Evolutionary conservation across 139 green algal species (phyloP).

Genomic region (Closterium sp.): DNA sequence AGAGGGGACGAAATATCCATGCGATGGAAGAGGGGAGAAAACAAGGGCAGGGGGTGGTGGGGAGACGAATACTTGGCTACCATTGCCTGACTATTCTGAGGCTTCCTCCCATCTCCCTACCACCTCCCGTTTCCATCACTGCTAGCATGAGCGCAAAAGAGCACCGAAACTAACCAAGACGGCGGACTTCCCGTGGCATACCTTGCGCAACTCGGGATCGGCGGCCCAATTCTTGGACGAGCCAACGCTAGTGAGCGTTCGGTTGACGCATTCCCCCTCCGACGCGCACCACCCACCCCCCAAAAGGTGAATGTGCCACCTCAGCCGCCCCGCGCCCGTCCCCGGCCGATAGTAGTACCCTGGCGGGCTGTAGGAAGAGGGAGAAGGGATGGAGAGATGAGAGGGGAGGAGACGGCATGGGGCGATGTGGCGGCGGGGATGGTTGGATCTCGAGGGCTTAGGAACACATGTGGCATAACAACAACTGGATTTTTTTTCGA

Average conservation of each 20-base stretch:
- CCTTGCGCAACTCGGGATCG: no score
- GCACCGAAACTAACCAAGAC: no score
- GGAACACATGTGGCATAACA: no score
- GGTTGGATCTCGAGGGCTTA: background rate
- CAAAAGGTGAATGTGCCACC: background rate
- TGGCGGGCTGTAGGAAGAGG: background rate
- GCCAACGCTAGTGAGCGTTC: background rate
- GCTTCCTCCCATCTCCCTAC: no score
- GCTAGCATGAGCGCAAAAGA: no score
- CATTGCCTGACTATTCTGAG: no score
- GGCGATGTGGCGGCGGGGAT: background rate
- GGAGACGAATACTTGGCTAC: background rate
- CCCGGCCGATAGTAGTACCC: background rate
- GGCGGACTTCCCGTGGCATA: no score
- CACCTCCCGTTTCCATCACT: no score
- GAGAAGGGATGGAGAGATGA: background rate
- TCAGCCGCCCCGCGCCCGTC: background rate
- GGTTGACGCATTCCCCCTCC: background rate
- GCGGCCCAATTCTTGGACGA: background rate
- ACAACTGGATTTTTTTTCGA: no score
- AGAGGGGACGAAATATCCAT: no score
- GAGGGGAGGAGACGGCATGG: background rate
- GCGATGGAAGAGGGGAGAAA: no score
- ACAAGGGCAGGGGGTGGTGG: no score
- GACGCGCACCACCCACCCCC: background rate